A percentile compares a stretch with the other conserved stretches of the same genome.
Evolutionary conservation across 169 alveolate species (phyloP).

Genomic region (Ichthyophthirius multifiliis): DNA sequence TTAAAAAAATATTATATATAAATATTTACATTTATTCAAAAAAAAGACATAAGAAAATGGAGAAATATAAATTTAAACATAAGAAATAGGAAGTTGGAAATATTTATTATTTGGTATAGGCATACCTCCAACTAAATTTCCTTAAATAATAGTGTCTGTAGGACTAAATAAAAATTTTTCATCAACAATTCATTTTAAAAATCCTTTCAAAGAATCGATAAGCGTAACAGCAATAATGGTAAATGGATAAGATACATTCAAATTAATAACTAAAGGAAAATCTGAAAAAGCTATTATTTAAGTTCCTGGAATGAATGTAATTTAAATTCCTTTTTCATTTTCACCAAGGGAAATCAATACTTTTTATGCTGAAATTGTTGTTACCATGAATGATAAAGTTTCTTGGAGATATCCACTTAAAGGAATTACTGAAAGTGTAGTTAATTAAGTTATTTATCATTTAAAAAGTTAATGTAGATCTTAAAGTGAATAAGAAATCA

Average conservation of each 20-base stretch:
- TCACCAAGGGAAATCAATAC: constrained; percentile 43
- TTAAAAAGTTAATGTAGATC: constrained; percentile 71
- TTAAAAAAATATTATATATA: no score
- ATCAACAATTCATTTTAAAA: constrained; percentile 68
- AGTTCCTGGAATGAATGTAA: constrained; percentile 45
- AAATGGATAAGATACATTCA: constrained; percentile 43
- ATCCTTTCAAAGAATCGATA: constrained; percentile 90
- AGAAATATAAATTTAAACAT: constrained; percentile 51
- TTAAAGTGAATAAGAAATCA: constrained; percentile 56
- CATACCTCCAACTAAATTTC: constrained; percentile 81
- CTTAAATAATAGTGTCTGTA: constrained; percentile 38
- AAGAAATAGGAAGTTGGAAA: constrained; percentile 84
- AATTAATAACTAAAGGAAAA: constrained; percentile 21
- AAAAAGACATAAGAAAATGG: constrained; percentile 45
- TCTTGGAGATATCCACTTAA: constrained; percentile 84
- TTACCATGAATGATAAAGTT: constrained; percentile 75
- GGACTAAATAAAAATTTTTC: constrained; percentile 48
- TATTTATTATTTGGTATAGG: constrained; percentile 80
- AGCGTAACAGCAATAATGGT: constrained; percentile 76
- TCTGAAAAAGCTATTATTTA: constrained; percentile 9
- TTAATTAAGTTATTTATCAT: constrained; percentile 65
- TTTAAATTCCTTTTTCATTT: constrained; percentile 38
- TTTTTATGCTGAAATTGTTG: constrained; percentile 58
- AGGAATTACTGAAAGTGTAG: constrained; percentile 88
- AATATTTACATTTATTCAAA: neutral